Evolutionary conservation across 2,329 filamentous ascomycete species (phyloP).

Genomic region (Arthrobotrys entomopaga): DNA sequence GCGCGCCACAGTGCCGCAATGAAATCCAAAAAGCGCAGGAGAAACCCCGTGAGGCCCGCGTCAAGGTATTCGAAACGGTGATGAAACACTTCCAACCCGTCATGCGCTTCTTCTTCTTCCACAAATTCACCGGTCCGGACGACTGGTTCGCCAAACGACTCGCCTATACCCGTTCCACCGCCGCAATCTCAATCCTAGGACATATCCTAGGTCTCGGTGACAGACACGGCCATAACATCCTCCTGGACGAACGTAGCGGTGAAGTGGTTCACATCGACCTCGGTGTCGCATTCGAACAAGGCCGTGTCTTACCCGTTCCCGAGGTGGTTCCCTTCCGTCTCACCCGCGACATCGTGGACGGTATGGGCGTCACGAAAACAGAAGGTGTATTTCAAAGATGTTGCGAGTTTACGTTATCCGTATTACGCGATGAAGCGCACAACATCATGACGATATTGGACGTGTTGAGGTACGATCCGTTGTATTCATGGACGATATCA

Average conservation of each 20-base stretch:
- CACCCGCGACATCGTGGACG: constrained; percentile 93
- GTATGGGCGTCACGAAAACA: constrained; percentile 93
- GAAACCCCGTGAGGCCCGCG: constrained; percentile 74
- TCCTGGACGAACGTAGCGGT: constrained; percentile 86
- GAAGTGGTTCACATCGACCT: constrained; percentile 98
- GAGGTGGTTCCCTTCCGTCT: constrained; percentile 96
- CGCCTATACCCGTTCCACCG: constrained; percentile 91
- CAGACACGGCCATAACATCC: constrained; percentile 94
- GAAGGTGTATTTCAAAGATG: constrained; percentile 98
- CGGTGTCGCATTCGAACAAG: constrained; percentile 93
- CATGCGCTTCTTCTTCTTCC: constrained; percentile 96
- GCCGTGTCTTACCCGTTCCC: constrained; percentile 91
- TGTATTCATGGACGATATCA: constrained; percentile 80
- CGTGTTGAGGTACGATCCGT: constrained; percentile 94
- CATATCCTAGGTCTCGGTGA: constrained; percentile 93
- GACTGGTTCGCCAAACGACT: constrained; percentile 92
- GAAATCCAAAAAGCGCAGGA: constrained; percentile 79
- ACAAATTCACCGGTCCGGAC: constrained; percentile 90
- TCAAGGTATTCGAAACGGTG: constrained; percentile 80
- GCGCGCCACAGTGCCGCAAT: constrained; percentile 78
- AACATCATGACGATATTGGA: constrained; percentile 99
- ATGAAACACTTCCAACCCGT: constrained; percentile 88
- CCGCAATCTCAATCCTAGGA: constrained; percentile 93
- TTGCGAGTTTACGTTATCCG: constrained; percentile 96
- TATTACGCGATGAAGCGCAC: constrained; percentile 91